phyloP scores from a whole-genome alignment of 2,329 filamentous ascomycete genomes.

The Trichoderma brevicompactum region DNA sequence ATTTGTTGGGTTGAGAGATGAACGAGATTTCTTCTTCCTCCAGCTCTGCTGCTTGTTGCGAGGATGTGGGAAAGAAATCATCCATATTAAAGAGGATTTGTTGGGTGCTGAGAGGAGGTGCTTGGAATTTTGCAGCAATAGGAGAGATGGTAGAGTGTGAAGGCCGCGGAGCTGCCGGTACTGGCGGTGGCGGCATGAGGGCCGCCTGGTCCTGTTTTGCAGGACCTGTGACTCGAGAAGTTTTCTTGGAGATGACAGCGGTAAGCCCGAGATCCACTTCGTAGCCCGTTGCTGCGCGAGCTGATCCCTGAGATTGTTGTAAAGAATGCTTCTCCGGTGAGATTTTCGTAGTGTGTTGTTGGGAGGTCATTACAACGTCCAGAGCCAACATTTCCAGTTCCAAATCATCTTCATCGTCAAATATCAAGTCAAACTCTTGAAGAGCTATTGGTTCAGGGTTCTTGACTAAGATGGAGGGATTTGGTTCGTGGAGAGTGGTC shows the following conservation, averaged over 20 bases:
- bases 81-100: slow-evolving; percentile 57
- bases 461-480: not conserved
- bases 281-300: not conserved
- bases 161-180: slow-evolving; percentile 19
- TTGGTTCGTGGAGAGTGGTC: not conserved
- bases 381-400: slow-evolving; percentile 36
- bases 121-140: slow-evolving; percentile 31
- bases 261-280: slow-evolving; percentile 21
- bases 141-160: slow-evolving; percentile 31
- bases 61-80: slow-evolving; percentile 60
- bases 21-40: slow-evolving; percentile 42
- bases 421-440: slow-evolving; percentile 31
- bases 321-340: not conserved
- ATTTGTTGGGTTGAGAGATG: slow-evolving; percentile 14
- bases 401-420: slow-evolving; percentile 37
- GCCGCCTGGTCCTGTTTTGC: not conserved
- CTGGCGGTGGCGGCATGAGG: slow-evolving; percentile 20
- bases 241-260: not conserved
- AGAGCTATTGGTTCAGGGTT: not conserved
- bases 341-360: not conserved
- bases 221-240: not conserved
- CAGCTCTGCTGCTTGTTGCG: slow-evolving; percentile 60
- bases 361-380: slow-evolving; percentile 29
- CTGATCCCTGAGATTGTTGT: not conserved
- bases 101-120: slow-evolving; percentile 53